Percentiles rank a stretch among this genome's conserved stretches.
Conservation (phyloP, 306 rosid genomes). For the Vigna hirtella region DNA sequence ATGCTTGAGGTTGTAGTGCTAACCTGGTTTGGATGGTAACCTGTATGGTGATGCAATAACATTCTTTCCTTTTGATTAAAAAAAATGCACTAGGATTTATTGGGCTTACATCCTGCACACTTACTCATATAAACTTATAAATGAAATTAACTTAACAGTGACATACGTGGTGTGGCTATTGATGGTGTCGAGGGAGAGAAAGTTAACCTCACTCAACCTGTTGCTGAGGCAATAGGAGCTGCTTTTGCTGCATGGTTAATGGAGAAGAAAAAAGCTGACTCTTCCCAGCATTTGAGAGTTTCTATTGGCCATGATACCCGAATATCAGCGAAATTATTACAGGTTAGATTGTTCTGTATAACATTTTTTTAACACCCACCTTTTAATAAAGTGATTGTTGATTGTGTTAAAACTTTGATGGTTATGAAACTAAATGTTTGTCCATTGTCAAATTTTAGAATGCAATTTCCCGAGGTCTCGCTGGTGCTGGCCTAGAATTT, state of each 20-base stretch:
- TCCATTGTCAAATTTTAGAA: constrained; percentile 63
- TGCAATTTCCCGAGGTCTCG: constrained; percentile 85
- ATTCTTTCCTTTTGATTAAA: too few species aligned
- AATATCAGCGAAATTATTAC: constrained; percentile 78
- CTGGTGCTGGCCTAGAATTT: constrained; percentile 80
- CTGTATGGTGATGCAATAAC: too few species aligned
- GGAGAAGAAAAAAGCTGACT: constrained; percentile 76
- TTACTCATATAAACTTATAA: constrained; percentile 43
- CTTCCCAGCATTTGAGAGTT: constrained; percentile 67
- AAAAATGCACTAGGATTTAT: too few species aligned
- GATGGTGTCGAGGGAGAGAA: constrained; percentile 92
- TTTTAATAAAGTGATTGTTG: constrained; percentile 6
- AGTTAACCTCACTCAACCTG: constrained; percentile 79
- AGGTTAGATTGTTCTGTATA: constrained; percentile 58
- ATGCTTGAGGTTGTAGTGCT: too few species aligned
- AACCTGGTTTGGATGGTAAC: too few species aligned
- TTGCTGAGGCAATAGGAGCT: constrained; percentile 93
- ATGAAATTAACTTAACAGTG: constrained; percentile 60
- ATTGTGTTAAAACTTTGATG: constrained; percentile 11
- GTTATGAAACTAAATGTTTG: constrained; percentile 12
- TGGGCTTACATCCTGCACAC: constrained; percentile 12
- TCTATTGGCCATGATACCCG: constrained; percentile 94
- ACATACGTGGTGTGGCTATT: constrained; percentile 94
- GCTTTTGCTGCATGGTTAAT: constrained; percentile 90
- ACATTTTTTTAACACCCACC: constrained; percentile 25